These are phyloP conservation scores for Clavispora carvajalis DNA, from an alignment of 805 yeast species.

Conservation along the genomic window DNA sequence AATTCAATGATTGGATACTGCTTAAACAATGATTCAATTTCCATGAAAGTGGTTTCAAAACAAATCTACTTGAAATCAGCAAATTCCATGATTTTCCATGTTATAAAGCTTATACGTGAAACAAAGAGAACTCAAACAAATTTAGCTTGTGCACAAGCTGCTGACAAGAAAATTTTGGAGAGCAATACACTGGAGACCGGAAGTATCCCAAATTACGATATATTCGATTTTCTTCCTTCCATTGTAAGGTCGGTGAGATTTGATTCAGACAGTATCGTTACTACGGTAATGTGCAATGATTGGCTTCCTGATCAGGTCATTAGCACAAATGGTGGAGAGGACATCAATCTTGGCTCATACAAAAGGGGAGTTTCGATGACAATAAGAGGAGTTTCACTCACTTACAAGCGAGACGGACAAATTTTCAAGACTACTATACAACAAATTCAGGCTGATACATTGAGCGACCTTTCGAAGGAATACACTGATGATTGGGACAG, in stretches of 20 bases:
- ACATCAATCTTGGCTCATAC: constrained; percentile 31
- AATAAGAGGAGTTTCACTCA: constrained; percentile 17
- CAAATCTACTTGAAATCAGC: constrained; percentile 27
- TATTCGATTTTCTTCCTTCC: constrained; percentile 29
- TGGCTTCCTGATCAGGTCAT: constrained; percentile 31
- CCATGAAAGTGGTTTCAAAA: constrained; percentile 22
- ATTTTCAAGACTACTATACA: constrained; percentile 16
- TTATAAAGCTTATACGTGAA: constrained; percentile 29
- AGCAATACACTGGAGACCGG: too few species aligned
- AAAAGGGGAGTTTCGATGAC: constrained; percentile 34
- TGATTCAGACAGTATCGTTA: constrained; percentile 22
- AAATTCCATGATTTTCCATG: constrained; percentile 32
- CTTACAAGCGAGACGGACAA: constrained; percentile 20
- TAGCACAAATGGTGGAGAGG: constrained; percentile 18
- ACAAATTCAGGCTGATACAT: constrained; percentile 27
- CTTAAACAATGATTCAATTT: constrained; percentile 16
- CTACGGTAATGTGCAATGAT: constrained; percentile 37
- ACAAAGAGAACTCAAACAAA: constrained; percentile 22
- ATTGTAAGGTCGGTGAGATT: constrained; percentile 22
- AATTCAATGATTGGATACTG: constrained; percentile 23
- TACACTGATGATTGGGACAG: constrained; percentile 29
- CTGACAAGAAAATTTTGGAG: too few species aligned
- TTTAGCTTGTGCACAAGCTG: constrained; percentile 17
- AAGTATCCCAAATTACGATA: constrained; percentile 14
- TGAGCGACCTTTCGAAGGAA: constrained; percentile 36